Evolutionary conservation across 176 grass and related monocot genomes (phyloP).

Genomic region (Eragrostis curvula): DNA sequence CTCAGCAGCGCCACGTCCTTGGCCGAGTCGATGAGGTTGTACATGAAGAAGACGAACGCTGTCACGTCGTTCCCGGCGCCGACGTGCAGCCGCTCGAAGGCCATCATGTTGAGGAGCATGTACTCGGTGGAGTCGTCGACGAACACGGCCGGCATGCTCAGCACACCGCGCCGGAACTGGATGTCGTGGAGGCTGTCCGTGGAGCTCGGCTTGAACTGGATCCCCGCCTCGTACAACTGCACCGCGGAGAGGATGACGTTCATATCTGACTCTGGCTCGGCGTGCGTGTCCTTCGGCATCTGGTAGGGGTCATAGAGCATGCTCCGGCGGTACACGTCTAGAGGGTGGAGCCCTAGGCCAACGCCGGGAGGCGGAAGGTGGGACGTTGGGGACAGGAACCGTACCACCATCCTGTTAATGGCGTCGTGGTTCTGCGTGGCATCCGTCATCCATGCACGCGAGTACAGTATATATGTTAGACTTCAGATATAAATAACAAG

Average conservation of each 20-base stretch:
- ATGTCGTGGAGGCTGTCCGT: slow-evolving; percentile 45
- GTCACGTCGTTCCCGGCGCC: slow-evolving; percentile 52
- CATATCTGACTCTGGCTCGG: no score
- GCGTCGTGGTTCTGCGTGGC: slow-evolving; percentile 44
- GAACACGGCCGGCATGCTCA: slow-evolving; percentile 36
- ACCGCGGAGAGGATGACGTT: slow-evolving; percentile 55
- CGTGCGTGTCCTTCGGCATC: no score
- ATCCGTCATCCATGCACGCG: no score
- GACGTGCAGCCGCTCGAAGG: slow-evolving; percentile 64
- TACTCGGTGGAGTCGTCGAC: slow-evolving; percentile 63
- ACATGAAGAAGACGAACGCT: slow-evolving; percentile 65
- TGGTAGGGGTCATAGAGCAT: slow-evolving; percentile 37
- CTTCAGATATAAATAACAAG: no score
- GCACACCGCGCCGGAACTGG: slow-evolving; percentile 42
- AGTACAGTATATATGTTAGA: no score
- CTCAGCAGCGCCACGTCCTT: slow-evolving; percentile 57
- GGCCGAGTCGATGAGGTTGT: slow-evolving; percentile 52
- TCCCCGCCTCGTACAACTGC: slow-evolving; percentile 62
- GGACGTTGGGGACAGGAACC: slow-evolving; percentile 24
- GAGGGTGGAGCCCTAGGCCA: slow-evolving; percentile 46
- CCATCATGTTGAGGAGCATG: slow-evolving; percentile 63
- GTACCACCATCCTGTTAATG: slow-evolving; percentile 62
- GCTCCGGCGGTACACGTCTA: slow-evolving; percentile 54
- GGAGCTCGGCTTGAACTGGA: slow-evolving; percentile 48
- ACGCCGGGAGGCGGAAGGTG: not conserved